phyloP scores from a whole-genome alignment of 768 basidiomycete genomes.

The Russula foetens region DNA sequence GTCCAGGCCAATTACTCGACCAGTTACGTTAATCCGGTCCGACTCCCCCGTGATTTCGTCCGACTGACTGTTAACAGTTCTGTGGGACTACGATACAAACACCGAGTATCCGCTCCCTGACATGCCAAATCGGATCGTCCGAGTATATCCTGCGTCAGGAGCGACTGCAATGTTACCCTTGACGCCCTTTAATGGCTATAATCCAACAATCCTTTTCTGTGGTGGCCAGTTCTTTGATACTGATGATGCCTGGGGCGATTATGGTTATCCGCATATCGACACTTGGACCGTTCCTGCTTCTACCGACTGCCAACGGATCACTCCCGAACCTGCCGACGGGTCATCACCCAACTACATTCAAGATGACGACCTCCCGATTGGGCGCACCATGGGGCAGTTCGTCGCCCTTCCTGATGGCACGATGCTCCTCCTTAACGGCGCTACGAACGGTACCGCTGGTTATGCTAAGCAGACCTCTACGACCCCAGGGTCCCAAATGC shows the following conservation, averaged over 20 bases:
- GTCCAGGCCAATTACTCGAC: constrained; percentile 5
- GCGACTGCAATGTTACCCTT: constrained; percentile 6
- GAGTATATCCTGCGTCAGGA: constrained; percentile 6
- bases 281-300: background rate
- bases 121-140: constrained; percentile 3
- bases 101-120: background rate
- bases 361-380: background rate
- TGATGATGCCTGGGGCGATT: background rate
- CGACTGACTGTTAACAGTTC: background rate
- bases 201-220: background rate
- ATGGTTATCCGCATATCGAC: background rate
- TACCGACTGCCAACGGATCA: background rate
- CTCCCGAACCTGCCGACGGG: constrained; percentile 3
- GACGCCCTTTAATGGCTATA: background rate
- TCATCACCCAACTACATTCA: background rate
- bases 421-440: constrained; percentile 1
- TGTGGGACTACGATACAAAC: constrained; percentile 2
- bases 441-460: background rate
- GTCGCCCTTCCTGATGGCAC: constrained; percentile 1
- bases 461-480: background rate
- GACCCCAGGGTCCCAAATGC: background rate
- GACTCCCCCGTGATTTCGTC: too few species aligned
- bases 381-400: background rate
- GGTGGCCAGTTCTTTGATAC: background rate
- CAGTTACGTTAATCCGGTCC: background rate